Conservation (phyloP, 2,329 filamentous ascomycete genomes). For the Pseudocercospora fijiensis region DNA sequence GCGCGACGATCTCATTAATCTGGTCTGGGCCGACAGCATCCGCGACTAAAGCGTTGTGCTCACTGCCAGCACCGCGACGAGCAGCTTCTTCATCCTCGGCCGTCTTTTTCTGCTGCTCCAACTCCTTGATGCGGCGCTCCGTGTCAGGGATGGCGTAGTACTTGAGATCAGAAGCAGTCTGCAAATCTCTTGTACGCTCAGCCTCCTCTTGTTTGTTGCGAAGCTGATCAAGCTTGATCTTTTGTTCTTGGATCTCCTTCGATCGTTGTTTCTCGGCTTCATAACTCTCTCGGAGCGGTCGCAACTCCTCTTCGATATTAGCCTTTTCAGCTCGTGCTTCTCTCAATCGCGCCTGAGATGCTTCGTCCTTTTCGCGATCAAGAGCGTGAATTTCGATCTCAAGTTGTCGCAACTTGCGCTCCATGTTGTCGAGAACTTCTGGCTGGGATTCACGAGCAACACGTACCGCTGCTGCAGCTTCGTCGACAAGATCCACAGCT, state of each 20-base stretch:
- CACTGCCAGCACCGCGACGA: slow-evolving; percentile 59
- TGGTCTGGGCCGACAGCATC: slow-evolving; percentile 95
- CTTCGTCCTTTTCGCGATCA: slow-evolving; percentile 90
- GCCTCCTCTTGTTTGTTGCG: slow-evolving; percentile 92
- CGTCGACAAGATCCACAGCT: slow-evolving; percentile 92
- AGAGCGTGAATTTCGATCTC: slow-evolving; percentile 97
- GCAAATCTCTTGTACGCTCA: slow-evolving; percentile 79
- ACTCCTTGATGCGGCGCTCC: slow-evolving; percentile 71
- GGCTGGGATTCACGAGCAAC: slow-evolving; percentile 95
- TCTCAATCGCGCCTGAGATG: slow-evolving; percentile 77
- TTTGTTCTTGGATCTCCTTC: slow-evolving; percentile 61
- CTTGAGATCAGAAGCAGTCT: slow-evolving; percentile 86
- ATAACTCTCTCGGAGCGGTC: slow-evolving; percentile 91
- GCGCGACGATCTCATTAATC: slow-evolving; percentile 96
- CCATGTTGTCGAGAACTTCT: slow-evolving; percentile 90
- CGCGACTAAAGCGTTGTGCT: slow-evolving; percentile 67
- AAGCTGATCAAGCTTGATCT: slow-evolving; percentile 88
- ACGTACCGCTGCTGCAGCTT: slow-evolving; percentile 92
- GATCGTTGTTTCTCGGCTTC: slow-evolving; percentile 81
- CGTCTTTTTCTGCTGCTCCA: slow-evolving; percentile 78
- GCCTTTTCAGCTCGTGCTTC: slow-evolving; percentile 86
- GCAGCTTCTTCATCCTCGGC: slow-evolving; percentile 67
- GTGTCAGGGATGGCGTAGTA: slow-evolving; percentile 98
- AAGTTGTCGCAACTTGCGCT: slow-evolving; percentile 83
- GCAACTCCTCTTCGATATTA: slow-evolving; percentile 90